phyloP scores from a whole-genome alignment of 2,329 filamentous ascomycete species.

The Alternaria hordeiaustralica region DNA sequence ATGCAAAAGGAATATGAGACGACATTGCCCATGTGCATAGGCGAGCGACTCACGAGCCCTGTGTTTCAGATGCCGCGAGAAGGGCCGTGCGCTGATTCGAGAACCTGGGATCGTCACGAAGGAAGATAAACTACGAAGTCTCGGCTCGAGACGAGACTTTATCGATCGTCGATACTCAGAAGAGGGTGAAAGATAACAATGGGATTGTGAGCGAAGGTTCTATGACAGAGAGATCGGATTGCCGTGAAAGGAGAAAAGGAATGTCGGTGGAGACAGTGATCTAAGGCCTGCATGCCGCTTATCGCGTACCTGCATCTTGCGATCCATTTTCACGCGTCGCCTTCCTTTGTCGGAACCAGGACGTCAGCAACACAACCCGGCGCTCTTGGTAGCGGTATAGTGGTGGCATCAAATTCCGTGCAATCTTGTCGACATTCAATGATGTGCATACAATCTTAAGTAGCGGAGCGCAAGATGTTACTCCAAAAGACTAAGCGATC shows the following conservation, averaged over 20 bases:
- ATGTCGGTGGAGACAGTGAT: background rate
- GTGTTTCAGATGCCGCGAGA: background rate
- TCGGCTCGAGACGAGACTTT: background rate
- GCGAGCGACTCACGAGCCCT: background rate
- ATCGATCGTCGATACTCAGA: background rate
- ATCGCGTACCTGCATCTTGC: conserved; percentile 1
- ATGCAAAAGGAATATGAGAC: background rate
- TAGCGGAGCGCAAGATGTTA: background rate
- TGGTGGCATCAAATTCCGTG: background rate
- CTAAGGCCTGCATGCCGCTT: conserved; percentile 1
- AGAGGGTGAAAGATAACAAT: background rate
- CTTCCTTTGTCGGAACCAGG: background rate
- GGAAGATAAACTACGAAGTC: background rate
- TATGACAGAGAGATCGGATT: background rate
- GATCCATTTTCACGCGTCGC: background rate
- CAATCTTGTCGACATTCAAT: background rate
- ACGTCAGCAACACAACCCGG: background rate
- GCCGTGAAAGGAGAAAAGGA: background rate
- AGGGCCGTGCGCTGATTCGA: background rate
- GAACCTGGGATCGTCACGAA: background rate
- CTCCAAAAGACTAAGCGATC: background rate
- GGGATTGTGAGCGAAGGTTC: background rate
- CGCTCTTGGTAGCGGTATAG: background rate
- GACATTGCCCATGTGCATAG: background rate
- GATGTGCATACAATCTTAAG: background rate